phyloP scores from a whole-genome alignment of 371 early-diverging fungal genomes.

The Mucor velutinosus region DNA sequence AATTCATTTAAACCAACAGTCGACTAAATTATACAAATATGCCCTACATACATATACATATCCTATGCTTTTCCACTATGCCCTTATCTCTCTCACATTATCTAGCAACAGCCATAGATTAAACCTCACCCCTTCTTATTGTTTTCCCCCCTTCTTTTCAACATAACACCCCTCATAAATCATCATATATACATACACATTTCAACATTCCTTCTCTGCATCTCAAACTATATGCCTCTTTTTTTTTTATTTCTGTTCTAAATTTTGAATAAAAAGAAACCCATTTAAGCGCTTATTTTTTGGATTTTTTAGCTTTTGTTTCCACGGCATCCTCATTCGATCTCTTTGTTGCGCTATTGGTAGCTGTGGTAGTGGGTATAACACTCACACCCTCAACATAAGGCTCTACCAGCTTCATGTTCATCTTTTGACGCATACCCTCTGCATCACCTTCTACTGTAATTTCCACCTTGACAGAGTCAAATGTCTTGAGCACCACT shows the following conservation, averaged over 20 bases:
- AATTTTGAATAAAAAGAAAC: neutral
- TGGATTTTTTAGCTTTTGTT: conserved; percentile 8
- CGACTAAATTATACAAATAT: neutral
- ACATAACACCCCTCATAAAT: neutral
- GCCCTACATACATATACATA: neutral
- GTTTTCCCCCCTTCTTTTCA: neutral
- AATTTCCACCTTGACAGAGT: conserved; percentile 75
- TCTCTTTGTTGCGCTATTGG: conserved; percentile 1
- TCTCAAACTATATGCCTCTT: neutral
- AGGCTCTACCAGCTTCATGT: conserved; percentile 72
- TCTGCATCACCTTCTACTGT: conserved; percentile 76
- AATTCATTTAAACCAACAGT: conserved; percentile 1
- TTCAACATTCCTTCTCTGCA: conserved; percentile 17
- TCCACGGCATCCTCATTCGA: neutral
- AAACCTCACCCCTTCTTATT: neutral
- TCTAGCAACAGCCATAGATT: neutral
- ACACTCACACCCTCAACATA: conserved; percentile 13
- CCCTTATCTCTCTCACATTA: neutral
- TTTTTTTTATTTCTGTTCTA: neutral
- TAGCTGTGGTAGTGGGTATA: conserved; percentile 1
- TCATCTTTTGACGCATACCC: conserved; percentile 72
- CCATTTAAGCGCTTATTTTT: neutral
- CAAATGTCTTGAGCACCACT: conserved; percentile 70
- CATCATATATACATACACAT: conserved; percentile 5
- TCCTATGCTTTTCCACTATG: neutral